These are phyloP conservation scores for Solanum phureja DNA, from an alignment of 257 asterid genomes.

Conservation along the genomic window DNA sequence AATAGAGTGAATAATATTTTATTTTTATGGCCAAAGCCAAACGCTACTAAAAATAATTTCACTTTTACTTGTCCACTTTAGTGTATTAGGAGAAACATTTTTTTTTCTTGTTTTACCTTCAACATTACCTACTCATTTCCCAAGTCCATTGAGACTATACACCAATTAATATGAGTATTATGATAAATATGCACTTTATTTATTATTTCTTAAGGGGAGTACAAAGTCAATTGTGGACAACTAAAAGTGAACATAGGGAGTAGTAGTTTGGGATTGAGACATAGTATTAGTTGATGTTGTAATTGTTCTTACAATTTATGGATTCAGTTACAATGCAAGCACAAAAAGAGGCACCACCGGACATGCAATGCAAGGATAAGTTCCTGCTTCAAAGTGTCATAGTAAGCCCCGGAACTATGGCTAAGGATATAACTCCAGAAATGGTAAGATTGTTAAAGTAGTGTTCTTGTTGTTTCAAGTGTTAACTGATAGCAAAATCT, in stretches of 20 bases:
- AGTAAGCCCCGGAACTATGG: slow-evolving; percentile 39
- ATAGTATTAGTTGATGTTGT: neutral
- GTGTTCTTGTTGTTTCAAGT: neutral
- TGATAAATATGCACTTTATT: neutral
- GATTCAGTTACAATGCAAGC: slow-evolving; percentile 95
- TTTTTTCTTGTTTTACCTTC: neutral
- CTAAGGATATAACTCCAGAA: slow-evolving; percentile 75
- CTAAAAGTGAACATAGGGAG: neutral
- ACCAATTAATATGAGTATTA: neutral
- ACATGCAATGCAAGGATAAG: slow-evolving; percentile 93
- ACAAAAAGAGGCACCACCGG: slow-evolving; percentile 88
- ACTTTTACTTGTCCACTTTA: neutral
- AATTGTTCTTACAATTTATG: neutral
- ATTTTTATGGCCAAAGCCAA: neutral
- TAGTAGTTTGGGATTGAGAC: neutral
- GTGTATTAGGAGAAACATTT: neutral
- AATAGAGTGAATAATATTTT: neutral
- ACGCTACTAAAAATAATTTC: neutral
- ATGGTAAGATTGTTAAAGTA: slow-evolving; percentile 34
- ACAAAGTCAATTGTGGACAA: neutral
- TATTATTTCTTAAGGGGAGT: neutral
- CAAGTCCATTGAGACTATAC: neutral
- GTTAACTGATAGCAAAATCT: neutral
- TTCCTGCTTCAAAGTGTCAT: slow-evolving; percentile 81
- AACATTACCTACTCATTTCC: neutral